Percentiles rank a stretch among this genome's conserved stretches.
Evolutionary conservation across 805 yeast genomes (phyloP).

Genomic region (Hanseniaspora clermontiae): DNA sequence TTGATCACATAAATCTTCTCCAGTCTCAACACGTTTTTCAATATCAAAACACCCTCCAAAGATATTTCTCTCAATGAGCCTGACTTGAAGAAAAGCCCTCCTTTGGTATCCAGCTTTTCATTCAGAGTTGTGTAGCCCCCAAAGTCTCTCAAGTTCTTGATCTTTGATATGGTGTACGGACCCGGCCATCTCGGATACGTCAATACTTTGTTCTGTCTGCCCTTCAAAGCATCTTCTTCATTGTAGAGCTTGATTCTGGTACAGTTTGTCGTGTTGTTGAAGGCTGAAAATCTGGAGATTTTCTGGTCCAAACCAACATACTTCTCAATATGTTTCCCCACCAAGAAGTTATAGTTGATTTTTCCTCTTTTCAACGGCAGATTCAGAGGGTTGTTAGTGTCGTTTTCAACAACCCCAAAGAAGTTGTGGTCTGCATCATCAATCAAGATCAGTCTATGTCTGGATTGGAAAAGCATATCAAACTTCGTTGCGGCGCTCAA

Average conservation of each 20-base stretch:
- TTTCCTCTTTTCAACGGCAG: constrained; percentile 36
- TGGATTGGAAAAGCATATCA: constrained; percentile 41
- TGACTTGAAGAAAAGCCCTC: constrained; percentile 47
- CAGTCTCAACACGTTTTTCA: constrained; percentile 29
- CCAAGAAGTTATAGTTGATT: constrained; percentile 49
- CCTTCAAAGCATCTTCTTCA: neutral
- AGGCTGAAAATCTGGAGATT: constrained; percentile 36
- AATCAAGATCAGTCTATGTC: constrained; percentile 47
- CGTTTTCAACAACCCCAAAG: constrained; percentile 36
- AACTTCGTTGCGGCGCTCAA: constrained; percentile 45
- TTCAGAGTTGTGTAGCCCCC: constrained; percentile 53
- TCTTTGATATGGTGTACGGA: constrained; percentile 21
- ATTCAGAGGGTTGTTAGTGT: constrained; percentile 26
- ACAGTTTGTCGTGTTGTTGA: constrained; percentile 18
- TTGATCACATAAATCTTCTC: constrained; percentile 55
- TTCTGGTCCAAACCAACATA: constrained; percentile 35
- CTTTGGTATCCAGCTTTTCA: constrained; percentile 34
- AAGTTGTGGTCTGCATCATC: constrained; percentile 72
- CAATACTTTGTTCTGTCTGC: neutral
- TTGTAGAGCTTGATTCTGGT: neutral
- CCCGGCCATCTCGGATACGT: constrained; percentile 20
- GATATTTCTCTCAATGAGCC: constrained; percentile 49
- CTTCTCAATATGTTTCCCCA: constrained; percentile 29
- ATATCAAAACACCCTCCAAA: constrained; percentile 32
- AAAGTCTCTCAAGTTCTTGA: constrained; percentile 61